Evolutionary conservation across 441 rosid species (phyloP), one percentile per base, ranked within the genome.

Genomic region (Manihot esculenta): DNA sequence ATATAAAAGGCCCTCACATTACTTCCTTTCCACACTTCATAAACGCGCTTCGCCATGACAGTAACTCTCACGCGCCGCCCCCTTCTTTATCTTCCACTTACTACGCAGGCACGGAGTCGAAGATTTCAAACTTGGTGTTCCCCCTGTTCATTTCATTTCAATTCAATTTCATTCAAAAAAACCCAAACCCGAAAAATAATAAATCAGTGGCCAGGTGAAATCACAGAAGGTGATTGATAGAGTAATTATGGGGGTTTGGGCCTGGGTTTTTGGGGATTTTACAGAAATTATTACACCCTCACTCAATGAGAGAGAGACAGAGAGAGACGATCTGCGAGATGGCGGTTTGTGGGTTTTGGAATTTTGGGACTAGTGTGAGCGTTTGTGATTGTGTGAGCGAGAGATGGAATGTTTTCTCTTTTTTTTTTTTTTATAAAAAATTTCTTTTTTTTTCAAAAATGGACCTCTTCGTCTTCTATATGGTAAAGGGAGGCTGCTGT

Each of bases 11-110:
- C 55, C 66, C 90, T 84, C 89, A 94, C 98, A 85, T 94, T 94
- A 66, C 84, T 88, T 60, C 94, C 98, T 79, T 86, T 87, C 98
- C 98, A 91, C 65, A 78, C 90, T 84, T 91, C 88, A 64, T 80
- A 86, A 51, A 94, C 96, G 80, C 97, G 95, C 82, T 76, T 87
- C 30, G 87, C 94, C 97, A 91, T 93, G 61, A 71, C 71, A 77
- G 71, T 53, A 78, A 58, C 35, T 42, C 26, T 11, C 76, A 64
- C 62, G 68, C 83, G 76, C 77, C 78, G 45, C 69, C 62, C 50
- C 11, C 26, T 48, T 48, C 61, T 38, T 14, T 20, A 2, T 35
- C 41, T 38, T 24, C 33, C 38, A 33, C 21, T 64, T 47, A 65
- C 84, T 80, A 82, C 63, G 79, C 79, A 70, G 85, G 81, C 75